Base-by-base conservation (phyloP, 2,329 filamentous ascomycete genomes). In the Ilyonectria robusta region DNA sequence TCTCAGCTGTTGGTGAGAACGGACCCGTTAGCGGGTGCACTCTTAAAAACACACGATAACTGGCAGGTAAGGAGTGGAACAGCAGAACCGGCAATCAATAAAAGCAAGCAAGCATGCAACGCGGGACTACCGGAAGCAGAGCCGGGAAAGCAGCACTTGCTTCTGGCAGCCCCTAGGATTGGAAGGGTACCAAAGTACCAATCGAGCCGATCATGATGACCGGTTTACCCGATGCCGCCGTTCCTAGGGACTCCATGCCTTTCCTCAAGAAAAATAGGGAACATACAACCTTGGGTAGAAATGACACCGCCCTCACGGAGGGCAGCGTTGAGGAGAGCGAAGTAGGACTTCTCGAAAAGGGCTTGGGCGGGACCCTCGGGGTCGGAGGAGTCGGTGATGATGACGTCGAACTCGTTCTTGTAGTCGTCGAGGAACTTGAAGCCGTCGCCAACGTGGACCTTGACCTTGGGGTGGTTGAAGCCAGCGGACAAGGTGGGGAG, bases 211-310 rank as follows among this genome's bases (percentile, higher is more conserved):
- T 68, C 68, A 74, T 69, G 66, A n/a, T 71, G 68, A 72, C 44
- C 62, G 61, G 72, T 53, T 59, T 70, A 68, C 69, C 69, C 68
- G 72, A 77, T 63, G 70, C 72, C 74, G 75, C 77, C 77, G 72
- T 72, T 77, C 78, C 78, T 76, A 77, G 77, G 75, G 79, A 80
- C 77, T 64, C 74, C 78, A 75, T 65, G 70, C 80, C 81, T 81
- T 79, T 80, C 79, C 78, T 70, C 73, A 78, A 81, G 77, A 83
- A 81, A 88, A 87, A 90, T 35, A 89, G 91, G 92, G 91, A 88
- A 94, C 94, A 89, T 94, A 97, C 94, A 97, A 99, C 96, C 96
- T 98, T 99, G 96, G 81, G 96, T 99, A 85, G 94, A 95, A 86
- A 99, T 98, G 81, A 99, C 94, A 87, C 96, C 96, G 84, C 95